Percentiles rank a stretch among this genome's conserved stretches.
These are phyloP conservation scores for Elasticomyces elasticus DNA, from an alignment of 495 filamentous ascomycete species.

Conservation along the genomic window DNA sequence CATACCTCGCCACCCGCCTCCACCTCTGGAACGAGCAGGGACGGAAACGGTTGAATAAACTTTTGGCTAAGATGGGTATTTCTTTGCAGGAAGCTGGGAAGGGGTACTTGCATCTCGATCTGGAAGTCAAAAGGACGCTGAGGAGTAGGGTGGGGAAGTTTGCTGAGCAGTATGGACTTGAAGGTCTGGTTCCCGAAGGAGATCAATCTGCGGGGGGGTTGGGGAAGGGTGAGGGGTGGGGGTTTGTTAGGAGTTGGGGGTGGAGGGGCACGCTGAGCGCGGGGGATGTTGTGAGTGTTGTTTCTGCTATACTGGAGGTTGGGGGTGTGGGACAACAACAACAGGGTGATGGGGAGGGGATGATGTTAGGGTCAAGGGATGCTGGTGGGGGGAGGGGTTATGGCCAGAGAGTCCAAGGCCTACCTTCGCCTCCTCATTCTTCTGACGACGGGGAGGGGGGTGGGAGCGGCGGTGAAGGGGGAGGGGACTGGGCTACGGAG, in stretches of 20 bases:
- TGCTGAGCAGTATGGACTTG: conserved; percentile 79
- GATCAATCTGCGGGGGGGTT: conserved; percentile 35
- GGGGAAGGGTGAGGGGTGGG: conserved; percentile 78
- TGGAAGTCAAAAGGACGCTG: conserved; percentile 83
- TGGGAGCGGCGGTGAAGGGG: too few species aligned
- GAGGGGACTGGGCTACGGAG: too few species aligned
- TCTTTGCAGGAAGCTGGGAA: conserved; percentile 87
- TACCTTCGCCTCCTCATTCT: conserved; percentile 20
- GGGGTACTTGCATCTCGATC: conserved; percentile 96
- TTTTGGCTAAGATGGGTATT: conserved; percentile 96
- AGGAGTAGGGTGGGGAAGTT: conserved; percentile 81
- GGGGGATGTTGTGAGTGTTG: conserved; percentile 79
- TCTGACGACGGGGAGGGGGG: conserved; percentile 13
- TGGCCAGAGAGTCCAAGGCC: conserved; percentile 8
- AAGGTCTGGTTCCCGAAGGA: conserved; percentile 72
- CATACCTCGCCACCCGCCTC: conserved; percentile 83
- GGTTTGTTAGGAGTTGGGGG: conserved; percentile 94
- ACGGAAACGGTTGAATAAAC: conserved; percentile 82
- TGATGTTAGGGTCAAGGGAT: conserved; percentile 4
- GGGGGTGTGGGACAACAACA: conserved; percentile 41
- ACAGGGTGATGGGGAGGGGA: conserved; percentile 7
- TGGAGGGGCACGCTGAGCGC: conserved; percentile 92
- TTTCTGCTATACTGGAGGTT: conserved; percentile 86
- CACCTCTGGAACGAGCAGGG: conserved; percentile 92
- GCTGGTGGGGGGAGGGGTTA: not conserved